Base-by-base conservation (phyloP, 2,329 filamentous ascomycete species). In the Ceratocystis diversiconidia region DNA sequence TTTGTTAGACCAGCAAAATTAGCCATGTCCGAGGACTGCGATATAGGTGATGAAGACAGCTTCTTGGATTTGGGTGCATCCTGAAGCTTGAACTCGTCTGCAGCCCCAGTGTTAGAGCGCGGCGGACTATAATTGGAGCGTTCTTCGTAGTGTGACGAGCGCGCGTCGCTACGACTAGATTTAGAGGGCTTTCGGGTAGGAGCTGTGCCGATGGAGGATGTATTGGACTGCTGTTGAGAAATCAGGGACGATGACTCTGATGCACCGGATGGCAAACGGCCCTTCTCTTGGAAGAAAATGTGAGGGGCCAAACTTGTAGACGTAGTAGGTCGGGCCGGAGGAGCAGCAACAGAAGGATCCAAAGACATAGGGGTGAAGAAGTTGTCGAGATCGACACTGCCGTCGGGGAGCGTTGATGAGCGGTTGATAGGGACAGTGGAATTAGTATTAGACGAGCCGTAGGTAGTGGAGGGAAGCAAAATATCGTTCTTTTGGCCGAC, bases 201-300 rank as follows among this genome's bases (percentile, higher is more conserved):
- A 61, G 30, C 48, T 22, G 46, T 28, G 28, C 36, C 64, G 36
- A 41, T 50, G 22, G 65, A 41, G 19, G 65, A 46, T 25, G 30
- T 62, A 36, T 64, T 64, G 5, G 64, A 62, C 61, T 57, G 19
- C 12, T 36, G 65, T 48, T 63, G 65, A 30, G 65, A 63, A 32
- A 44, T 15, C 10, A 61, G 44, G 15, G 64, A 46, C 10, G 62
- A 64, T n/a, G 65, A 59, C 36, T 67, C 66, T 19, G 63, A 67
- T 17, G 63, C 43, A 1, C 25, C 41, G 5, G 66, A 67, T 3
- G 80, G 75, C 68, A 84, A 80, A 57, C 88, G 83, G 1, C 84
- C 84, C 74, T 92, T 94, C 71, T 95, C 90, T 73, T 95, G 90
- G 73, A 91, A 95, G 25, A 90, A 88, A 71, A 95, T 95, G 72